phyloP scores from a whole-genome alignment of 2,329 filamentous ascomycete genomes.

The Myrmaecium sp. region DNA sequence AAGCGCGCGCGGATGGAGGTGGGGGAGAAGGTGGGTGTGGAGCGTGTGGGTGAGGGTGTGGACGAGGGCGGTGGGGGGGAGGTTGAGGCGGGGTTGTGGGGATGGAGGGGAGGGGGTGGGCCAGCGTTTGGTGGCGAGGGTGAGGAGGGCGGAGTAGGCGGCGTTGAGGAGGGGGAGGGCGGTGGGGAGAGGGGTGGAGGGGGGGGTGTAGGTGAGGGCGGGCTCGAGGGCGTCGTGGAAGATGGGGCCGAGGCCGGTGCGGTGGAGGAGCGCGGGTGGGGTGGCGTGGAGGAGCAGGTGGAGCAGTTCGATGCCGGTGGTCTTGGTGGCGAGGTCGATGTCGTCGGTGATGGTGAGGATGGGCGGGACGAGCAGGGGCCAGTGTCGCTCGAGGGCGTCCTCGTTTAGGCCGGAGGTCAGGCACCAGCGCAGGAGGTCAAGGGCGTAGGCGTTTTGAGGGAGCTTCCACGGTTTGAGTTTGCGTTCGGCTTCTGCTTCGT shows the following conservation, averaged over 20 bases:
- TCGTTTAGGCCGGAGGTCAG: too few relatives aligned
- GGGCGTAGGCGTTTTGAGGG: conserved; percentile 27
- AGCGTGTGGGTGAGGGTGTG: conserved; percentile 22
- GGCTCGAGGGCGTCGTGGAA: conserved; percentile 55
- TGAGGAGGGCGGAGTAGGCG: conserved; percentile 50
- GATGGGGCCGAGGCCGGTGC: conserved; percentile 48
- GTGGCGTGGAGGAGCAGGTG: conserved; percentile 37
- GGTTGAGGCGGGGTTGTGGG: conserved; percentile 10
- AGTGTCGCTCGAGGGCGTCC: conserved; percentile 37
- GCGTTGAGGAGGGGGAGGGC: conserved; percentile 45
- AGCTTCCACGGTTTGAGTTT: conserved; percentile 46
- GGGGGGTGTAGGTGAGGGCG: conserved; percentile 59
- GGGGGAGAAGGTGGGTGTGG: conserved; percentile 26
- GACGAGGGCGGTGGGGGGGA: conserved; percentile 6
- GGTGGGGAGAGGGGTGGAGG: conserved; percentile 56
- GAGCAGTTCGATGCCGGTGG: conserved; percentile 39
- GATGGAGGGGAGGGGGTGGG: conserved; percentile 5
- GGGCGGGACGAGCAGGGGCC: conserved; percentile 53
- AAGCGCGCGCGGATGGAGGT: conserved; percentile 28
- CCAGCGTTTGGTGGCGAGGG: conserved; percentile 33
- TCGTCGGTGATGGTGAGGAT: conserved; percentile 55
- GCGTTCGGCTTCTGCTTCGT: conserved; percentile 23
- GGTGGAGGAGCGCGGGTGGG: conserved; percentile 34
- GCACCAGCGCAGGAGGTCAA: conserved; percentile 46
- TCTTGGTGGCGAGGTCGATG: conserved; percentile 33